These are phyloP conservation scores for Globisporangium sylvaticum DNA, from an alignment of 352 stramenopile species.

Conservation along the genomic window DNA sequence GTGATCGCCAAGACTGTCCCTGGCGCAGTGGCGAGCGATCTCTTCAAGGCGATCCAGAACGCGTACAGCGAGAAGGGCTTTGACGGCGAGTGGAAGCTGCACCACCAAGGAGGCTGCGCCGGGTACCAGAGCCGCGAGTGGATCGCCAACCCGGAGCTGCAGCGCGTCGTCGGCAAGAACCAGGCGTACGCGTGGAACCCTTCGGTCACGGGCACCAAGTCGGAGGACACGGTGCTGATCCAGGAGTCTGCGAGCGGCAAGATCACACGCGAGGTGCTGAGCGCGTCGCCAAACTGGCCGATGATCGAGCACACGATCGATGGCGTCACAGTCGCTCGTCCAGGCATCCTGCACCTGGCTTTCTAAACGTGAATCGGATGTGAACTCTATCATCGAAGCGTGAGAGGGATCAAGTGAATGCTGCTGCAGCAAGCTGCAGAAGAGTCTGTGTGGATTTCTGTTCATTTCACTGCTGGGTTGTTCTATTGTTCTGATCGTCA, in stretches of 20 bases:
- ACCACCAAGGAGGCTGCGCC: slow-evolving; percentile 62
- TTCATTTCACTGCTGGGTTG: too few species aligned
- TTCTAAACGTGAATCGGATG: slow-evolving; percentile 22
- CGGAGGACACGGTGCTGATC: slow-evolving; percentile 64
- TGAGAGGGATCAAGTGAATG: neutral
- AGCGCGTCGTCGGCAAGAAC: slow-evolving; percentile 34
- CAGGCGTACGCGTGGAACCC: slow-evolving; percentile 73
- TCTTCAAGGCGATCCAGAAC: slow-evolving; percentile 53
- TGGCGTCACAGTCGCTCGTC: slow-evolving; percentile 40
- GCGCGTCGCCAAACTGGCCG: slow-evolving; percentile 43
- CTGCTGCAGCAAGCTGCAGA: neutral
- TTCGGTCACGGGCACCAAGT: slow-evolving; percentile 68
- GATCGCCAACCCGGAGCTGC: slow-evolving; percentile 44
- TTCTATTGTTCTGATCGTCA: neutral
- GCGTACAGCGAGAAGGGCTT: slow-evolving; percentile 58
- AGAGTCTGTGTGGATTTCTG: neutral
- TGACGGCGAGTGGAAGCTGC: slow-evolving; percentile 53
- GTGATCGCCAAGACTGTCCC: slow-evolving; percentile 40
- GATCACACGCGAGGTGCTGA: slow-evolving; percentile 53
- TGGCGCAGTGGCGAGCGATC: slow-evolving; percentile 30
- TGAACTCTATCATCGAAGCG: neutral
- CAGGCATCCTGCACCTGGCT: slow-evolving; percentile 55
- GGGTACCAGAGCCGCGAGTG: slow-evolving; percentile 74
- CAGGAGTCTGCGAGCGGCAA: slow-evolving; percentile 19
- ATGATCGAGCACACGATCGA: slow-evolving; percentile 47